phyloP scores from a whole-genome alignment of 2,329 filamentous ascomycete genomes.

The Penicillium sp. region DNA sequence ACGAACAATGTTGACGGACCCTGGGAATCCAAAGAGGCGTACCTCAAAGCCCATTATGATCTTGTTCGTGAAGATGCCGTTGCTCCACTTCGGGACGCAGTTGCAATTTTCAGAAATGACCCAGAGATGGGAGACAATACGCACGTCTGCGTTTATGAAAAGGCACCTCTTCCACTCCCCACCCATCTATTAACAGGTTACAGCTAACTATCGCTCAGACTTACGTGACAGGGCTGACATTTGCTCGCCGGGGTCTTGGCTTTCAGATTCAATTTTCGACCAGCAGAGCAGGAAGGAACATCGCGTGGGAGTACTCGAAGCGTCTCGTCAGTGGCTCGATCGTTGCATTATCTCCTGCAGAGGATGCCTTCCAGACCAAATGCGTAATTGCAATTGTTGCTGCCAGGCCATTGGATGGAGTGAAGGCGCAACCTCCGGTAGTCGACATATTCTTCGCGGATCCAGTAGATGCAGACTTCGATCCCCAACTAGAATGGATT shows the following conservation, averaged over 20 bases:
- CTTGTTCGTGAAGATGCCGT: constrained; percentile 77
- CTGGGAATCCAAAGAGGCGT: constrained; percentile 66
- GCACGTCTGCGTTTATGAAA: constrained; percentile 69
- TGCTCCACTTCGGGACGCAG: constrained; percentile 69
- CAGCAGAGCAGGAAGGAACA: constrained; percentile 65
- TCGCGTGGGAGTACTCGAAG: constrained; percentile 70
- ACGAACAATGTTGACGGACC: constrained; percentile 61
- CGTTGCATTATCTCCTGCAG: constrained; percentile 58
- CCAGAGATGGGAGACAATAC: constrained; percentile 64
- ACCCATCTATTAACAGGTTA: neutral
- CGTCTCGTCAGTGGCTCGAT: constrained; percentile 60
- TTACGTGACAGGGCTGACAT: constrained; percentile 67
- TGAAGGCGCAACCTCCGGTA: constrained; percentile 70
- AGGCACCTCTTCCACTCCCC: constrained; percentile 50
- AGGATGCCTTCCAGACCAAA: constrained; percentile 65
- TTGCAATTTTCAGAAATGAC: constrained; percentile 59
- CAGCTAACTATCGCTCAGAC: constrained; percentile 55
- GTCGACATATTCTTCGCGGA: constrained; percentile 77
- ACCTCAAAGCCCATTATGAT: constrained; percentile 74
- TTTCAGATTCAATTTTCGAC: constrained; percentile 74
- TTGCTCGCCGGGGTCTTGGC: constrained; percentile 67
- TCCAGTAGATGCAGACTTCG: constrained; percentile 65
- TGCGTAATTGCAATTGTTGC: constrained; percentile 76
- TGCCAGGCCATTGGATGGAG: constrained; percentile 66
- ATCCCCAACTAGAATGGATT: constrained; percentile 70